A percentile compares a stretch with the other conserved stretches of the same genome.
phyloP scores from a whole-genome alignment of 2,329 filamentous ascomycete species.

The Fusarium vanettenii region DNA sequence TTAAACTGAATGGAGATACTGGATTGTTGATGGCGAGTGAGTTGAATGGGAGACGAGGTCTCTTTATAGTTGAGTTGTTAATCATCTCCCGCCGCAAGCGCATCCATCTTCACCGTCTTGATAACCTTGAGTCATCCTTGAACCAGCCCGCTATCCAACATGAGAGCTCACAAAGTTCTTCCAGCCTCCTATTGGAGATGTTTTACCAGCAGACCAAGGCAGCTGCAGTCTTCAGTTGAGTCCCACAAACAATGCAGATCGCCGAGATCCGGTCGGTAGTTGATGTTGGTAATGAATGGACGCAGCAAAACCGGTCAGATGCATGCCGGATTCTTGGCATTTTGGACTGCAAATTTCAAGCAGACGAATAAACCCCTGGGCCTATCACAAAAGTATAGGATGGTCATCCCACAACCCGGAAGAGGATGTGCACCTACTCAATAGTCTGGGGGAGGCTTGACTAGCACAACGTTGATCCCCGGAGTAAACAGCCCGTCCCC shows the following conservation, averaged over 20 bases:
- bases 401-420: background rate
- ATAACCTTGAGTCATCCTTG: background rate
- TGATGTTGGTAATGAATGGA: background rate
- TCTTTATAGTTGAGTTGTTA: slow-evolving; percentile 18
- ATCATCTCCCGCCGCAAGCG: background rate
- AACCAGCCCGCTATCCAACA: background rate
- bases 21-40: slow-evolving; percentile 20
- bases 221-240: background rate
- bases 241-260: background rate
- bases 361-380: background rate
- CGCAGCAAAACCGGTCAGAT: background rate
- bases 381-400: background rate
- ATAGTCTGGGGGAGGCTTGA: background rate
- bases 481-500: background rate
- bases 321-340: background rate
- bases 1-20: slow-evolving; percentile 3
- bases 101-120: background rate
- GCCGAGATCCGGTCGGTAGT: slow-evolving; percentile 2
- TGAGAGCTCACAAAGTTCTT: background rate
- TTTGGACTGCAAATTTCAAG: background rate
- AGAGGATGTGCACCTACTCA: background rate
- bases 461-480: background rate
- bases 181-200: background rate
- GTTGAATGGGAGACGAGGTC: background rate
- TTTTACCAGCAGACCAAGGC: background rate